Conservation (phyloP, 163 green algal genomes). For the Volvox carteri region DNA sequence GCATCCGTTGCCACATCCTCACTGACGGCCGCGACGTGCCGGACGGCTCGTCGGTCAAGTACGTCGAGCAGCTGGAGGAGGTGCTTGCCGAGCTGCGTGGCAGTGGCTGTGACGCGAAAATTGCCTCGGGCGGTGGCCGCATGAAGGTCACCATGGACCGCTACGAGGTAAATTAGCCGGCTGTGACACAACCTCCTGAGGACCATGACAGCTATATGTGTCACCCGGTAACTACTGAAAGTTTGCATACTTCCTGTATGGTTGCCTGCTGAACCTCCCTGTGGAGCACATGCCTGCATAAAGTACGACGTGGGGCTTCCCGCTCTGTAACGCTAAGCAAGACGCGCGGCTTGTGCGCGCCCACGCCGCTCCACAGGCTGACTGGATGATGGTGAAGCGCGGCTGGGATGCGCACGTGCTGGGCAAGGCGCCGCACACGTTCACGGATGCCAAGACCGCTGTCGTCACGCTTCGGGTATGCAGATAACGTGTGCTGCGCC, state of each 20-base stretch:
- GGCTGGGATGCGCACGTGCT: conserved; percentile 96
- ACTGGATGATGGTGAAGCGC: conserved; percentile 95
- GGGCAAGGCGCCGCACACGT: conserved; percentile 90
- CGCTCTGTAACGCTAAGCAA: too few relatives aligned
- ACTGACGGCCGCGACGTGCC: conserved; percentile 95
- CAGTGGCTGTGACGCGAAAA: conserved; percentile 81
- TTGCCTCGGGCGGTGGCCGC: conserved; percentile 93
- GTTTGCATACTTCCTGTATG: too few relatives aligned
- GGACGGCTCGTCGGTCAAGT: conserved; percentile 88
- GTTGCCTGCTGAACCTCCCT: too few relatives aligned
- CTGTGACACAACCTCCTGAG: too few relatives aligned
- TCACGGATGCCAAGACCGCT: conserved; percentile 84
- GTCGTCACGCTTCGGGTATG: conserved; percentile 88
- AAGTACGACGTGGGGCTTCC: too few relatives aligned
- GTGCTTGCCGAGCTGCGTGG: conserved; percentile 75
- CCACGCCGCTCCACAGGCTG: conserved; percentile 76
- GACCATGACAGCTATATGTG: too few relatives aligned
- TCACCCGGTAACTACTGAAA: too few relatives aligned
- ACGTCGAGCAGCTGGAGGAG: conserved; percentile 81
- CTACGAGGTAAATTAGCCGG: conserved; percentile 88
- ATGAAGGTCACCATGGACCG: conserved; percentile 97
- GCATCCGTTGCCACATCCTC: conserved; percentile 92
- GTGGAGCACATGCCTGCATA: too few relatives aligned
- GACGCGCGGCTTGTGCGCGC: too few relatives aligned
- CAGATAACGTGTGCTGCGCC: too few relatives aligned